These are phyloP conservation scores for Aspergillus hancockii DNA, from an alignment of 495 filamentous ascomycete species.

Conservation along the genomic window DNA sequence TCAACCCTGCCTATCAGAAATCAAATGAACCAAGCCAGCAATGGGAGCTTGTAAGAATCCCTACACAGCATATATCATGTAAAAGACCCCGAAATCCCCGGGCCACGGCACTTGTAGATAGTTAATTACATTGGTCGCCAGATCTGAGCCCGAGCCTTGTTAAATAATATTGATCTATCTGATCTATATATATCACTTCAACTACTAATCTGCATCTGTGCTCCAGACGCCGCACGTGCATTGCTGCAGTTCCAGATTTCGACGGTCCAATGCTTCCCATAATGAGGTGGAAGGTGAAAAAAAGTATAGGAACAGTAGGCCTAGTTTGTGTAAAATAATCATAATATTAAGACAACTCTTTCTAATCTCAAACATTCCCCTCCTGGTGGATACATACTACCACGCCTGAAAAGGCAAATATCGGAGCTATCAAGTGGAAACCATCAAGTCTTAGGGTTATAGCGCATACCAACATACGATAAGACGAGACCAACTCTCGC, in stretches of 20 bases:
- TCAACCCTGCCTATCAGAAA: neutral
- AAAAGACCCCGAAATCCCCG: neutral
- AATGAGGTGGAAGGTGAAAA: neutral
- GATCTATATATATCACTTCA: too few species aligned
- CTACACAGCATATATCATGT: too few species aligned
- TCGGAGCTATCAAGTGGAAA: neutral
- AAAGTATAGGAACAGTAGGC: neutral
- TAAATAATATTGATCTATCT: neutral
- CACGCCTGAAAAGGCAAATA: too few species aligned
- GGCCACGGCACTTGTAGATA: neutral
- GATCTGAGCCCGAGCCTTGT: neutral
- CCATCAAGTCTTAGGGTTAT: neutral
- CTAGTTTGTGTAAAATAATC: too few species aligned
- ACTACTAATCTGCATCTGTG: neutral
- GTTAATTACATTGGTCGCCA: neutral
- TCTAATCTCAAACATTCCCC: neutral
- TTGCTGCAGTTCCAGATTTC: neutral
- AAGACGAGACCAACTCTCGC: neutral
- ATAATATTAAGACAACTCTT: too few species aligned
- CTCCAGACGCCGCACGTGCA: neutral
- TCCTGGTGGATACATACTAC: too few species aligned
- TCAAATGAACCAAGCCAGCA: neutral
- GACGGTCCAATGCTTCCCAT: neutral
- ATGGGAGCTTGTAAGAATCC: neutral
- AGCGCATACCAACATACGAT: neutral